Evolutionary conservation across 495 filamentous ascomycete species (phyloP).

Genomic region (Aspergillus coremiiformis): DNA sequence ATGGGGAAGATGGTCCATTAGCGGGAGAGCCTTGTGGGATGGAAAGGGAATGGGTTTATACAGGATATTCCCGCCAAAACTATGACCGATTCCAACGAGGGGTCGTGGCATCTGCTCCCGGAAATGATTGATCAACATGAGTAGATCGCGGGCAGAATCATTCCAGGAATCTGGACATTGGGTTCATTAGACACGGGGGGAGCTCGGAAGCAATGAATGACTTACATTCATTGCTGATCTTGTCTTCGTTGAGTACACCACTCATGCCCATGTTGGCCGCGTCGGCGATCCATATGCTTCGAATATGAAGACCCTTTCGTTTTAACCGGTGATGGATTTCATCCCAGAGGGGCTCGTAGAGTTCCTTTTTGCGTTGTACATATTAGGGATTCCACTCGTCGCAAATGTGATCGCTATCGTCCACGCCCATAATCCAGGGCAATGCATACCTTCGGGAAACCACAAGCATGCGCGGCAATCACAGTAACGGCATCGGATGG

Average conservation of each 20-base stretch:
- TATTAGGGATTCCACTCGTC: neutral
- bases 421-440: neutral
- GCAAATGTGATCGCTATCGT: neutral
- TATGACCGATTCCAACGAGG: conserved; percentile 6
- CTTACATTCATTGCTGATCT: conserved; percentile 5
- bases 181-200: neutral
- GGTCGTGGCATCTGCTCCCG: conserved; percentile 6
- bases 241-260: conserved; percentile 1
- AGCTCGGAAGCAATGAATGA: neutral
- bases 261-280: conserved; percentile 2
- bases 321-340: neutral
- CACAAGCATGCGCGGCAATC: conserved; percentile 2
- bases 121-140: conserved; percentile 4
- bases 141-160: conserved; percentile 4
- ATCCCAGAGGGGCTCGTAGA: conserved; percentile 8
- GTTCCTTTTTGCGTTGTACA: neutral
- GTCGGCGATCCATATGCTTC: conserved; percentile 8
- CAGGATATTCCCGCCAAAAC: conserved; percentile 4
- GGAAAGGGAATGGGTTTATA: neutral
- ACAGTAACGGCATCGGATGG: neutral
- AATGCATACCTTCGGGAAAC: conserved; percentile 2
- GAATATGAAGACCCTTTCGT: neutral
- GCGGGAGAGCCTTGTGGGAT: neutral
- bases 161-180: neutral
- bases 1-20: no score